phyloP scores from a whole-genome alignment of 805 yeast species.

The Myxozyma kluyveri region DNA sequence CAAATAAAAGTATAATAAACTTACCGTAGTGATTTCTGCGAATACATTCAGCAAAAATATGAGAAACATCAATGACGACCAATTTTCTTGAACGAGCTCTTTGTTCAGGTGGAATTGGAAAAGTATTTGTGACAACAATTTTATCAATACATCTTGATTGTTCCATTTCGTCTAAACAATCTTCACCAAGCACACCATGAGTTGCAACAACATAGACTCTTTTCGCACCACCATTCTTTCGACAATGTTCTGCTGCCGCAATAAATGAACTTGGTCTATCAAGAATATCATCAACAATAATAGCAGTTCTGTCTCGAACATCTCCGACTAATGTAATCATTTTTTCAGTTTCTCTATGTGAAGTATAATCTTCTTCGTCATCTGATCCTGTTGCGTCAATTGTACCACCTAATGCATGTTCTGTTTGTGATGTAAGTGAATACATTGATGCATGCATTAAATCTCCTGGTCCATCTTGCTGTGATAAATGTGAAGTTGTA shows the following conservation, averaged over 20 bases:
- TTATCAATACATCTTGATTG: conserved; percentile 74
- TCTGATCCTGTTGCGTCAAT: conserved; percentile 72
- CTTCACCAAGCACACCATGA: conserved; percentile 90
- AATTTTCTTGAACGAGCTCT: conserved; percentile 60
- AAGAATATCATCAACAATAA: not conserved
- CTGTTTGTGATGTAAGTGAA: conserved; percentile 30
- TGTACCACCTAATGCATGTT: conserved; percentile 73
- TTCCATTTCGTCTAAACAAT: conserved; percentile 75
- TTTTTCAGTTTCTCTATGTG: conserved; percentile 43
- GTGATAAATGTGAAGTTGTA: conserved; percentile 28
- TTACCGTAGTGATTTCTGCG: conserved; percentile 91
- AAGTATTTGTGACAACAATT: conserved; percentile 93
- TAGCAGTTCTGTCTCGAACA: conserved; percentile 11
- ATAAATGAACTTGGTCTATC: not conserved
- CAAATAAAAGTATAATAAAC: conserved; percentile 25
- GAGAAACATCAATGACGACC: conserved; percentile 85
- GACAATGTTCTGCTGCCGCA: conserved; percentile 78
- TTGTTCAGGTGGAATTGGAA: conserved; percentile 73
- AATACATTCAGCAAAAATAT: conserved; percentile 95
- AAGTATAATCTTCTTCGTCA: conserved; percentile 84
- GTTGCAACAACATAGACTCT: conserved; percentile 88
- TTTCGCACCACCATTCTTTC: conserved; percentile 94
- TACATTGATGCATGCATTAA: conserved; percentile 32
- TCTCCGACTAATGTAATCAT: conserved; percentile 46
- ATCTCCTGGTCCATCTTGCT: conserved; percentile 39